phyloP scores from a whole-genome alignment of 805 yeast species.

The Spathaspora girioi region DNA sequence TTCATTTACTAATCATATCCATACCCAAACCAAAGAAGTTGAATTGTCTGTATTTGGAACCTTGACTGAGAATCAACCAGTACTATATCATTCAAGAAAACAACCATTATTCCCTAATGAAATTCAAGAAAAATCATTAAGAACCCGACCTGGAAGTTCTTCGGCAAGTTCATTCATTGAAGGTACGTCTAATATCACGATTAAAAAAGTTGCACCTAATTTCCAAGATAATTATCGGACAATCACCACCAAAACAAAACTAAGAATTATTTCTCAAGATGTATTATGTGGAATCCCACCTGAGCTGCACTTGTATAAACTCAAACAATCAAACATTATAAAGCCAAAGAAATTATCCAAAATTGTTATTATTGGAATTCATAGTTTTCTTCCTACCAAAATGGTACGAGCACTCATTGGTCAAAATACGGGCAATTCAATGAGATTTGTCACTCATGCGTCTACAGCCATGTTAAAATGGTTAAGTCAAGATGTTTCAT shows the following conservation, averaged over 20 bases:
- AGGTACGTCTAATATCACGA: background rate
- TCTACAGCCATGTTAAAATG: constrained; percentile 26
- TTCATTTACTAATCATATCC: constrained; percentile 7
- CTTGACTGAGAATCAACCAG: constrained; percentile 29
- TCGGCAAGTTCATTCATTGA: constrained; percentile 1
- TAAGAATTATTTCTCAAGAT: constrained; percentile 21
- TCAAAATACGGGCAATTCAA: constrained; percentile 34
- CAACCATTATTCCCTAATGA: constrained; percentile 34
- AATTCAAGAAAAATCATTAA: constrained; percentile 25
- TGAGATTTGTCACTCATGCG: constrained; percentile 24
- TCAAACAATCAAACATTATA: constrained; percentile 1
- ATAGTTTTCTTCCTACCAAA: constrained; percentile 39
- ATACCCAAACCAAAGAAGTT: constrained; percentile 10
- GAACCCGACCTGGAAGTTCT: constrained; percentile 3
- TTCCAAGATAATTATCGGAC: constrained; percentile 20
- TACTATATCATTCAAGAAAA: constrained; percentile 24
- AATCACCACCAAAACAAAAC: constrained; percentile 19
- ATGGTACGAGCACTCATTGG: constrained; percentile 34
- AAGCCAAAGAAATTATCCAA: constrained; percentile 11
- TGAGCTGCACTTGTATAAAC: constrained; percentile 26
- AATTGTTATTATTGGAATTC: constrained; percentile 33
- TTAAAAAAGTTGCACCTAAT: constrained; percentile 12
- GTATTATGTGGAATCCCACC: constrained; percentile 17
- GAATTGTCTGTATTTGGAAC: constrained; percentile 36
- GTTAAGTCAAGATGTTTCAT: constrained; percentile 13